Percentiles rank a stretch among this genome's conserved stretches.
Evolutionary conservation across 148 eudicot genomes (phyloP).

Genomic region (Diospyros lotus): DNA sequence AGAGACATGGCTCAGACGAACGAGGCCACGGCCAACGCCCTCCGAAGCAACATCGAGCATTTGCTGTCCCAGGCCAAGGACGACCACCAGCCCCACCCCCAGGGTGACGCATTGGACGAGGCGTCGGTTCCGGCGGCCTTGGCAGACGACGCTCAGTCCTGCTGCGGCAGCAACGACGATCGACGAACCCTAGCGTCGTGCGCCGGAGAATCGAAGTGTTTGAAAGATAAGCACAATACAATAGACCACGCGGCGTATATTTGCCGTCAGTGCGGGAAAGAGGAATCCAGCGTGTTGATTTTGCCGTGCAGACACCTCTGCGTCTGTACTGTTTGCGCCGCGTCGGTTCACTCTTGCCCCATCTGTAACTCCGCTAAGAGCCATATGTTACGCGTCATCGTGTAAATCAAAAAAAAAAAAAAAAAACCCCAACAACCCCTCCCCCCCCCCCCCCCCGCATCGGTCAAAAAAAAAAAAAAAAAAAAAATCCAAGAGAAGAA

Average conservation of each 20-base stretch:
- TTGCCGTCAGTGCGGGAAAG: conserved; percentile 64
- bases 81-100: conserved; percentile 4
- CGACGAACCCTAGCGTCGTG: not conserved
- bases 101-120: not conserved
- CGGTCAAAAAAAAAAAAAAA: not conserved
- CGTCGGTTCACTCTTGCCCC: conserved; percentile 61
- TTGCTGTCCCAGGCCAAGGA: conserved; percentile 42
- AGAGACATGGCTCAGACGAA: conserved; percentile 73
- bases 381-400: conserved; percentile 66
- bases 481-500: not conserved
- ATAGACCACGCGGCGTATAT: conserved; percentile 10
- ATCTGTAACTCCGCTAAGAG: conserved; percentile 54
- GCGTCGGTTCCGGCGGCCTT: not conserved
- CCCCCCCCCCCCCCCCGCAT: not conserved
- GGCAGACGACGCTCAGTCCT: conserved; percentile 58
- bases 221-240: not conserved
- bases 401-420: conserved; percentile 11
- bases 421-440: not conserved
- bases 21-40: conserved; percentile 72
- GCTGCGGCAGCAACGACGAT: conserved; percentile 67
- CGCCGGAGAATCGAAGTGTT: not conserved
- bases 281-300: conserved; percentile 63
- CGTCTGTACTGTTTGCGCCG: conserved; percentile 64
- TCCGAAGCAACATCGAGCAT: conserved; percentile 56
- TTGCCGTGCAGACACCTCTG: conserved; percentile 90